These are phyloP conservation scores for Mycena indigotica DNA, from an alignment of 768 basidiomycete species.

Conservation along the genomic window DNA sequence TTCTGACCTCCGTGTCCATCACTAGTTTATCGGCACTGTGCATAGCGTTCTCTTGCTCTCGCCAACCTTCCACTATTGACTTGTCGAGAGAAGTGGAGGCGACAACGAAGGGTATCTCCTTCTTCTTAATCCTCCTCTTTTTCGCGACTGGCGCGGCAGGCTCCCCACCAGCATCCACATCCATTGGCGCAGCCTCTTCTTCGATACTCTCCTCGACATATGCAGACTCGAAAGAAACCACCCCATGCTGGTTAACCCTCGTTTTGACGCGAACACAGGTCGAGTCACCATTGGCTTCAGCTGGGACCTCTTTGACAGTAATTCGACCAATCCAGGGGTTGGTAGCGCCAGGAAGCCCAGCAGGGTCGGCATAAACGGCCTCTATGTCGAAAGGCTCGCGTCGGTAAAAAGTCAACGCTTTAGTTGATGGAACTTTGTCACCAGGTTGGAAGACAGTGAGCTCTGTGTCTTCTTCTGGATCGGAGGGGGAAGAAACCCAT, in stretches of 20 bases:
- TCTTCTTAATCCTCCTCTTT: conserved; percentile 84
- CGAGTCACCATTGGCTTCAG: conserved; percentile 68
- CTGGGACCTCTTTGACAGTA: conserved; percentile 79
- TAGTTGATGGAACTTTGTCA: conserved; percentile 89
- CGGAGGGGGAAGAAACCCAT: conserved; percentile 76
- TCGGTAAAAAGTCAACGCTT: conserved; percentile 94
- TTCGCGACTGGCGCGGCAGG: conserved; percentile 58
- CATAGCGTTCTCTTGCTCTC: conserved; percentile 89
- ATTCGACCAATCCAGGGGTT: conserved; percentile 86
- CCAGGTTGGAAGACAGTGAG: conserved; percentile 86
- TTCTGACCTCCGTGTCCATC: conserved; percentile 88
- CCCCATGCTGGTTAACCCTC: conserved; percentile 81
- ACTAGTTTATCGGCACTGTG: conserved; percentile 92
- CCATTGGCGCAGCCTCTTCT: conserved; percentile 73
- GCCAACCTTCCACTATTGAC: conserved; percentile 60
- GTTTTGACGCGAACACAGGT: conserved; percentile 90
- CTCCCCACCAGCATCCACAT: conserved; percentile 52
- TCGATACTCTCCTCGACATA: conserved; percentile 86
- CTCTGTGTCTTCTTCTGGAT: conserved; percentile 89
- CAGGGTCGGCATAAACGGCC: conserved; percentile 77
- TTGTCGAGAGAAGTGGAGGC: conserved; percentile 67
- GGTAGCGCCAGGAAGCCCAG: conserved; percentile 70
- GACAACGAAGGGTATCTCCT: conserved; percentile 73
- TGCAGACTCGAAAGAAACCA: conserved; percentile 83
- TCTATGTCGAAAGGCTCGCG: conserved; percentile 87